Base-by-base conservation (phyloP, 352 stramenopile genomes). In the Pythium grandisporangium region DNA sequence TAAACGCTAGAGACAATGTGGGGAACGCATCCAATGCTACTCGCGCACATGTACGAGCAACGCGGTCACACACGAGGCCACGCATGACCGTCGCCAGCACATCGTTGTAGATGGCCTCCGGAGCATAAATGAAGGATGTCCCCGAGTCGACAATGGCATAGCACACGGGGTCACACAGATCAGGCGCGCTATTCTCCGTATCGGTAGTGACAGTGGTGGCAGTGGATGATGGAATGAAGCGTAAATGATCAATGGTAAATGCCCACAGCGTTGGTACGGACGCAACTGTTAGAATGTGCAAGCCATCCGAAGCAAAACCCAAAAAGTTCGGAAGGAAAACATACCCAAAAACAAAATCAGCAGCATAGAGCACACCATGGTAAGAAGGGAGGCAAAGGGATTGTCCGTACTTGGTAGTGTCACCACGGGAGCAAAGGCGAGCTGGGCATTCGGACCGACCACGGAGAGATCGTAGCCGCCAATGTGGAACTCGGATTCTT, bases 81-180 rank as follows among this genome's bases (percentile, higher is more conserved):
- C 34, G 38, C 0, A 56, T 68, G 16, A 84, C 51, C 5, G 62
- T 35, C 8, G 30, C 30, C n/a, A 79, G 56, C 5, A 83, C 49
- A n/a, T 30, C 42, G 26, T 61, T 41, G 29, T 68, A 84, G 44
- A 63, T 21, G 24, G 68, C 48, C 12, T 63, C 42, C 0, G 70
- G 70, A 11, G 64, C 47, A 19, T 70, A 74, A 11, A 61, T 71
- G 45, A 65, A 61, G 11, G 63, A 77, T 23, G 67, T 69, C 11
- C 70, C 70, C 25, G 64, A 70, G 38, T 81, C 70, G 21, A 84
- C 48, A 46, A 84, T 84, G 22, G 60, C 65, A 34, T 68, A 75
- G 52, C 67, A 84, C 27, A 60, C 46, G 3, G 51, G 49, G 4
- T 48, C 37, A 43, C 69, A 82, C 22, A 70, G 16, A 8, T n/a